These are phyloP conservation scores for Circinella minor DNA, from an alignment of 371 early-diverging fungal genomes.

Conservation along the genomic window DNA sequence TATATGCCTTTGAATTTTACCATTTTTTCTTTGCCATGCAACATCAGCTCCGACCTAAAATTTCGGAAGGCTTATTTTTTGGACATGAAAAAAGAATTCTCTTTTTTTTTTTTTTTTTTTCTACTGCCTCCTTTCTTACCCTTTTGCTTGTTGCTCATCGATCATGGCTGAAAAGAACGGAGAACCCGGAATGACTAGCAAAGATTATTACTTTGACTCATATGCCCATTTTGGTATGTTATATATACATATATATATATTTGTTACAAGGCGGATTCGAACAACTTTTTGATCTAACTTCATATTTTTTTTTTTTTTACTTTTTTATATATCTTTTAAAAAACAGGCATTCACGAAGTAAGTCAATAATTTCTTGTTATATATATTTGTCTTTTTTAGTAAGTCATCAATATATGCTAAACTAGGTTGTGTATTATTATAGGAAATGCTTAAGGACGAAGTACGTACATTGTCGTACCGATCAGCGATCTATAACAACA, in stretches of 20 bases:
- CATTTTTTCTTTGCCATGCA: too few species aligned
- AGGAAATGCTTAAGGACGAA: conserved; percentile 95
- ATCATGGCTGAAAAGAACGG: conserved; percentile 3
- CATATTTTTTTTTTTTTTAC: conserved; percentile 13
- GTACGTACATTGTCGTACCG: conserved; percentile 96
- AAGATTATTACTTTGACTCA: conserved; percentile 96
- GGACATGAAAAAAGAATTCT: not conserved
- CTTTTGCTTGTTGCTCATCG: conserved; percentile 2
- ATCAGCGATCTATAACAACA: conserved; percentile 90
- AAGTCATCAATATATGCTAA: too few species aligned
- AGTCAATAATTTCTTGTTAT: not conserved
- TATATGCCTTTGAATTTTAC: too few species aligned
- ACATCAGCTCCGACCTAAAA: too few species aligned
- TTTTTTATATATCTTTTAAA: too few species aligned
- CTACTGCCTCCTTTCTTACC: not conserved
- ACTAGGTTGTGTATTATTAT: conserved; percentile 3
- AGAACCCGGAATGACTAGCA: conserved; percentile 67
- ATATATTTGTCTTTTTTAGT: too few species aligned
- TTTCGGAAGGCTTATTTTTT: not conserved
- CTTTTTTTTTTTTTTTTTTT: not conserved
- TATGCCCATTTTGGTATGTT: conserved; percentile 93
- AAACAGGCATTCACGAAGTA: conserved; percentile 62
- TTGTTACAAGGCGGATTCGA: too few species aligned
- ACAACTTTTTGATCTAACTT: not conserved
- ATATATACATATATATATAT: not conserved